phyloP scores from a whole-genome alignment of 1,139 yeast genomes.

The Hyphopichia buzzinii region DNA sequence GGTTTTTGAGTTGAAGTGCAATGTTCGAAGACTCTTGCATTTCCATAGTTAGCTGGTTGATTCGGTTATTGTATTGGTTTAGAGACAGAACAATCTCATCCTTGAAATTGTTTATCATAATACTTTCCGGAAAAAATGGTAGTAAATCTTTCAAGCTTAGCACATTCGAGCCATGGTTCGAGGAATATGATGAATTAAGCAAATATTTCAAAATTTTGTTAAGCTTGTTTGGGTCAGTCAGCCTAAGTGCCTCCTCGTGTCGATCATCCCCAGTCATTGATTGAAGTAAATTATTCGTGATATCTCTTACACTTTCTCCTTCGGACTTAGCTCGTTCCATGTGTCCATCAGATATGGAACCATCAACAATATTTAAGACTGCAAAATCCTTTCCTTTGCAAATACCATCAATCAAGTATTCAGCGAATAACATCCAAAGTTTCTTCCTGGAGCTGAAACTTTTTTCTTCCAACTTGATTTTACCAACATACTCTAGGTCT shows the following conservation, averaged over 20 bases:
- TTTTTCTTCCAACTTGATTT: conserved; percentile 32
- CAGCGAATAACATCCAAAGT: conserved; percentile 72
- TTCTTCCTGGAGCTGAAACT: conserved; percentile 55
- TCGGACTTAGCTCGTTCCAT: conserved; percentile 5
- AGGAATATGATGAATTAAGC: conserved; percentile 22
- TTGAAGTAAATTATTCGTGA: conserved; percentile 9
- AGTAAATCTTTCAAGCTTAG: conserved; percentile 77
- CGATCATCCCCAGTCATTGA: conserved; percentile 6
- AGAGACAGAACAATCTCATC: conserved; percentile 78
- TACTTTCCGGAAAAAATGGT: conserved; percentile 80
- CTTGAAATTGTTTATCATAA: conserved; percentile 78
- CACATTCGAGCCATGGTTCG: conserved; percentile 17
- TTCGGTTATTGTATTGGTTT: conserved; percentile 66
- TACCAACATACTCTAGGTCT: conserved; percentile 17
- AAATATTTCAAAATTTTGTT: conserved; percentile 26
- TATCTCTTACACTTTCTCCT: conserved; percentile 5
- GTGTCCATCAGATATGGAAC: neutral
- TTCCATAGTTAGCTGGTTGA: conserved; percentile 63
- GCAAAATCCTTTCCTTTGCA: conserved; percentile 25
- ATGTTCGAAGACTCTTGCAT: conserved; percentile 73
- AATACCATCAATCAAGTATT: conserved; percentile 49
- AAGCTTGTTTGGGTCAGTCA: conserved; percentile 9
- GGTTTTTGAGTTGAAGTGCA: conserved; percentile 58
- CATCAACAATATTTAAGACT: conserved; percentile 16
- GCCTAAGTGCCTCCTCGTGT: neutral